Base-by-base conservation (phyloP, 768 basidiomycete genomes). In the Neoboletus brunneissimus region DNA sequence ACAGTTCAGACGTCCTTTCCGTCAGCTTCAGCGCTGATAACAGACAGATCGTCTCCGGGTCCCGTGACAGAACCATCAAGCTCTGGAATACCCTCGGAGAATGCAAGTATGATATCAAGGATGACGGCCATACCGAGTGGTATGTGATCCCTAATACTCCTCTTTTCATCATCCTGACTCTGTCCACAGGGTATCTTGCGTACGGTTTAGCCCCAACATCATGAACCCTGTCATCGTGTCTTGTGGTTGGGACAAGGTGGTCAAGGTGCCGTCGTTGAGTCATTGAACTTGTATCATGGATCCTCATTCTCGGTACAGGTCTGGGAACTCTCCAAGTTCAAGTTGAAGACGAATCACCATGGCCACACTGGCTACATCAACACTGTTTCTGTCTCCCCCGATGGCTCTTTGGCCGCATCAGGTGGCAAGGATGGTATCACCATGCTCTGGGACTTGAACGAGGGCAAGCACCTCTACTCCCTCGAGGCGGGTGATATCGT, bases 31-130 rank as follows among this genome's bases (percentile, higher is more conserved):
- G 91, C 64, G 97, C 97, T 57, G 97, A 99, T 78, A 98, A 99
- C 86, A 82, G 97, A 73, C 97, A 98, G 75, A 99, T 99, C 73
- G 97, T 99, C 66, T 97, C 94, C 51, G 97, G 94, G 53, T 95
- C 94, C 60, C 91, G 97, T 64, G 97, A 99, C 84, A 82, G 81
- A 73, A 87, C 91, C 40, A 99, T 99, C 83, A 99, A 98, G 77
- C 91, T 99, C 70, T 99, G 97, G 97, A 99, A 99, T 81, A 99
- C 97, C 59, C 87, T 99, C 62, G 97, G 97, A 70, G 97, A 99
- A 78, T 99, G 97, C 83, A 99, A 99, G 76, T 98, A 94, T 74
- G 92, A 98, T 74, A 99, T 99, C 76, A 92, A 93, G 78, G 96
- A 99, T 64, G 97, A 98, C 66, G 94, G 96, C 58, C 97, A 99